Evolutionary conservation across 306 rosid genomes (phyloP), one percentile per base, ranked within the genome.

Genomic region (Dryas octopetala): DNA sequence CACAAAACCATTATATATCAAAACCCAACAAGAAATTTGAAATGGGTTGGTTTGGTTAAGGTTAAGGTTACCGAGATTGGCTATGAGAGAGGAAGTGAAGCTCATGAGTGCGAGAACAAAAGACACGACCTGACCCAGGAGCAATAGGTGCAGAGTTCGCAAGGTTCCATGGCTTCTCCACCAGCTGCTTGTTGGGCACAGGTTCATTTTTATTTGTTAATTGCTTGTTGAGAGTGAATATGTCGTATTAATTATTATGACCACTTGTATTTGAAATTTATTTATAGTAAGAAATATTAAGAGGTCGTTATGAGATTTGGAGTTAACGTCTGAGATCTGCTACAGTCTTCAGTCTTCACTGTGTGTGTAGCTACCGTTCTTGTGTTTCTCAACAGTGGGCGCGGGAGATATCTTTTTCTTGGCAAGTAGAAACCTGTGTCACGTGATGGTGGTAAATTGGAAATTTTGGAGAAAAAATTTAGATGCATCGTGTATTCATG

Each of bases 91-190:
- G 2, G 91, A 79, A 82, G 86, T 77, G 82, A 90, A 81, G 83
- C 91, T 85, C 75, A 43, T 48, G 63, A 90, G 76, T 4, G 93
- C 91, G 44, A 82, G 15, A 60, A 46, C 4, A 55, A 85, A 76
- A 70, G 96, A 88, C 69, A 88, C 78, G 28, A 82, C 68, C 82
- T 90, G 96, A 57, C 93, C 93, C 67, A 90, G 79, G 15, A 88
- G 62, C 76, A 88, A 71, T 7, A 71, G 13, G 72, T 81, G 76
- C 47, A 85, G 10, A 9, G 83, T 80, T 73, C 74, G 74, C 64
- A 62, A 23, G 15, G 43, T 74, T 23, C 69, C 60, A 62, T 70
- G 61, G 75, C 68, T 66, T 66, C 68, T 79, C 86, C 86, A 80
- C 82, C 82, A 78, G 44, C 49, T 65, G 28, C 23, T 38, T 1